Evolutionary conservation across 768 basidiomycete genomes (phyloP), one percentile per base, ranked within the genome.

Genomic region (Sarcomyxa edulis): DNA sequence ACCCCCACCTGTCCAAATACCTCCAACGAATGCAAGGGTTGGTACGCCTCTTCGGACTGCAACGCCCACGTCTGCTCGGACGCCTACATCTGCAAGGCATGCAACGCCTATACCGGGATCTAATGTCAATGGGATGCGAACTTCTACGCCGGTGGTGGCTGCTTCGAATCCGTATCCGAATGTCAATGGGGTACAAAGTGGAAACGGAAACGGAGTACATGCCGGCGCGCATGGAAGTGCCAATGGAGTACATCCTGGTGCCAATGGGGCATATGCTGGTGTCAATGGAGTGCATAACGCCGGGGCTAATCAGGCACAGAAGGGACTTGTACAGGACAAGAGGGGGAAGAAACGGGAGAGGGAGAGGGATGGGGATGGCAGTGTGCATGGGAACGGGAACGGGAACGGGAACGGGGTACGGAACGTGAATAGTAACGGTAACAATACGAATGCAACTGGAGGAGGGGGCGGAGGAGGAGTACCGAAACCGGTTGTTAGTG

Each of bases 401-500:
- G 60, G 59, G 47, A 62, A 44, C 59, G 55, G 52, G 56, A 65
- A 50, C 56, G 60, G 47, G 55, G 54, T 41, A 43, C 51, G 6
- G 61, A n/a, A n/a, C n/a, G n/a, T n/a, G n/a, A n/a, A 62, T 30
- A 53, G 55, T 40, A 39, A 46, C 18, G 32, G 31, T 23, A 39
- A 28, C 14, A 5, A 44, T 43, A 40, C 54, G 42, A 25, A 42
- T 50, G 37, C 35, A 19, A 54, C 51, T 43, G 56, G 56, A 12
- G 51, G 51, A 29, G 35, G 20, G 20, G 28, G 25, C 8, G 32
- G 15, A 33, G 35, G 36, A 40, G 39, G 22, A 33, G 34, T 45
- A 35, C 52, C 65, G 29, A 60, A 53, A 43, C 48, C 60, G 23
- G 55, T 70, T 11, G 50, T 74, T 11, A 71, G 71, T 48, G 71